A percentile compares a stretch with the other conserved stretches of the same genome.
Conservation (phyloP, 352 stramenopile genomes). For the Phytophthora podocarpi region DNA sequence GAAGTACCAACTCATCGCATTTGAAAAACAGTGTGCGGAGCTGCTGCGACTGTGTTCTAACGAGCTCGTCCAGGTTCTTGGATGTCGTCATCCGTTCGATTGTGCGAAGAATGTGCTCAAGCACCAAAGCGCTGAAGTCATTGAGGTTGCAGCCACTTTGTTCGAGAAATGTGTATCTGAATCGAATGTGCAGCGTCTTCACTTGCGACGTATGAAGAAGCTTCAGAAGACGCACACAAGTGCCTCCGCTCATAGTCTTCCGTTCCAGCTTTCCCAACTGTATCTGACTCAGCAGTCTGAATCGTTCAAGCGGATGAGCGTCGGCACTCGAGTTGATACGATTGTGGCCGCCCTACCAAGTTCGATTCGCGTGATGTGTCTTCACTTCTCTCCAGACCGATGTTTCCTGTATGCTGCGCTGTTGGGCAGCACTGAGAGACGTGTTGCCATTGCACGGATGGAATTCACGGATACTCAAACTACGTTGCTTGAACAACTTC, state of each 20-base stretch:
- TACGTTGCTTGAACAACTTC: slow-evolving; percentile 32
- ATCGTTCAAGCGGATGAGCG: slow-evolving; percentile 62
- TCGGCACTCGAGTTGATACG: slow-evolving; percentile 43
- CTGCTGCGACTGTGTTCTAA: slow-evolving; percentile 52
- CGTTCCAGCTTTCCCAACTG: slow-evolving; percentile 68
- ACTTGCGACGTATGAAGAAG: slow-evolving; percentile 49
- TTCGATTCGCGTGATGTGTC: slow-evolving; percentile 24
- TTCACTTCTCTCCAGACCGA: slow-evolving; percentile 74
- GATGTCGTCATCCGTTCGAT: slow-evolving; percentile 51
- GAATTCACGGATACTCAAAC: slow-evolving; percentile 53
- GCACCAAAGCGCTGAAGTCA: slow-evolving; percentile 58
- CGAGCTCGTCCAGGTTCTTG: slow-evolving; percentile 62
- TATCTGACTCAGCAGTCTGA: slow-evolving; percentile 74
- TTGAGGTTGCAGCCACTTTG: slow-evolving; percentile 38
- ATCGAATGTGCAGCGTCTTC: slow-evolving; percentile 52
- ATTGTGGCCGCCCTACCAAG: slow-evolving; percentile 48
- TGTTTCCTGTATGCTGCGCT: slow-evolving; percentile 70
- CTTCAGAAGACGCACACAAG: slow-evolving; percentile 43
- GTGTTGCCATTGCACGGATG: slow-evolving; percentile 57
- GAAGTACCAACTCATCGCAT: slow-evolving; percentile 44
- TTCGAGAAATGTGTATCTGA: slow-evolving; percentile 44
- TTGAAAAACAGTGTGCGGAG: slow-evolving; percentile 49
- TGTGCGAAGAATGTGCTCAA: slow-evolving; percentile 63
- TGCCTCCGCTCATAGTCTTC: slow-evolving; percentile 52
- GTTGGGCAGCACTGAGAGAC: slow-evolving; percentile 41